Percentiles rank a stretch among this genome's conserved stretches.
Evolutionary conservation across 1,284 basidiomycete genomes (phyloP).

Genomic region (Tylopilus microsporus): DNA sequence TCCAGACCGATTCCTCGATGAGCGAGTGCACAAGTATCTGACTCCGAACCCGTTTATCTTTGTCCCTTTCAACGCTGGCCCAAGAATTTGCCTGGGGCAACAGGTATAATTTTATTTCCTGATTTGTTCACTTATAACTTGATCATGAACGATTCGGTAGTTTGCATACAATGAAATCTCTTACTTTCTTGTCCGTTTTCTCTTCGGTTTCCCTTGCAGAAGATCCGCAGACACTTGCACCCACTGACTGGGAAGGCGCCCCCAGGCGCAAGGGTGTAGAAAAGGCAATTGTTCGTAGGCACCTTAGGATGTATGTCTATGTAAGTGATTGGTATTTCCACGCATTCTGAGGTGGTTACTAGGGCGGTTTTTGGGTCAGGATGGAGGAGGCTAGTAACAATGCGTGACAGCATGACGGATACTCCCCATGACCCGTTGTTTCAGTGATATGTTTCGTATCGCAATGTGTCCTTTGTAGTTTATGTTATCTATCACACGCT

Average conservation of each 20-base stretch:
- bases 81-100: constrained; percentile 46
- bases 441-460: no score
- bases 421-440: no score
- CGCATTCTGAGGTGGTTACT: not conserved
- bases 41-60: constrained; percentile 38
- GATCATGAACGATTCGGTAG: constrained; percentile 15
- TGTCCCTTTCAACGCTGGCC: constrained; percentile 40
- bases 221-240: constrained; percentile 36
- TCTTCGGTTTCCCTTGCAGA: constrained; percentile 32
- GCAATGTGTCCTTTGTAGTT: no score
- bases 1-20: constrained; percentile 39
- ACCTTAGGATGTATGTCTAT: constrained; percentile 51
- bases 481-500: no score
- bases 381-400: not conserved
- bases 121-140: no score
- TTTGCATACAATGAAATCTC: constrained; percentile 44
- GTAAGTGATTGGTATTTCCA: constrained; percentile 15
- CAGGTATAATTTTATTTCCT: constrained; percentile 28
- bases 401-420: not conserved
- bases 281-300: constrained; percentile 32
- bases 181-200: constrained; percentile 39
- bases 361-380: constrained; percentile 2
- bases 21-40: constrained; percentile 29
- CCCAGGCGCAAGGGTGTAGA: constrained; percentile 28
- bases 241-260: constrained; percentile 26